phyloP scores from a whole-genome alignment of 768 basidiomycete genomes.

The Boletus insuetus region DNA sequence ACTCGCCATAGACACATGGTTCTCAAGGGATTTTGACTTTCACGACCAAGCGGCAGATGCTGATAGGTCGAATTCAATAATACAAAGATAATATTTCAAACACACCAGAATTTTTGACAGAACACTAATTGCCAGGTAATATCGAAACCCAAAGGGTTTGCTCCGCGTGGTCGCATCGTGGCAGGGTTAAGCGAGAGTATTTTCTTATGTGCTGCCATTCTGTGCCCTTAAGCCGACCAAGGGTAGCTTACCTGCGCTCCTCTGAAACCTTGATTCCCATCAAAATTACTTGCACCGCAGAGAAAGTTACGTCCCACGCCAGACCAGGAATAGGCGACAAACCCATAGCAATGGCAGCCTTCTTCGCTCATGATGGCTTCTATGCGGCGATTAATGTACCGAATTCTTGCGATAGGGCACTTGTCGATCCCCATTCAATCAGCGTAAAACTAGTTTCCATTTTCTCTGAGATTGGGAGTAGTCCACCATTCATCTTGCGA shows the following conservation, averaged over 20 bases:
- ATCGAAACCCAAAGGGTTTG: neutral
- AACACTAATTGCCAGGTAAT: neutral
- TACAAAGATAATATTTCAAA: neutral
- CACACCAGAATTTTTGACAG: neutral
- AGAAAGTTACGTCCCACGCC: neutral
- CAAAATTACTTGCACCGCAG: neutral
- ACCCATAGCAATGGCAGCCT: neutral
- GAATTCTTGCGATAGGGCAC: neutral
- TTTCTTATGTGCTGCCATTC: neutral
- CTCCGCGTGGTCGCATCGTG: neutral
- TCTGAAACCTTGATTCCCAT: conserved; percentile 3
- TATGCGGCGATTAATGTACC: neutral
- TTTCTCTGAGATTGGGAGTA: conserved; percentile 8
- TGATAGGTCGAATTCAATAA: neutral
- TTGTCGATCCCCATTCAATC: conserved; percentile 5
- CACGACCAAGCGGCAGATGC: neutral
- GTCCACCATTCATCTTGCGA: conserved; percentile 2
- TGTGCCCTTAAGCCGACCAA: neutral
- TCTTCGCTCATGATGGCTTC: neutral
- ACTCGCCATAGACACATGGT: conserved; percentile 1
- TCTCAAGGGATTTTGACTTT: neutral
- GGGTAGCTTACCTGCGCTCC: neutral
- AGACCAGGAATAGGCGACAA: neutral
- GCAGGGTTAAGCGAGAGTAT: neutral
- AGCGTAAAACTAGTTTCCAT: neutral